A percentile compares a stretch with the other conserved stretches of the same genome.
Evolutionary conservation across 2,329 filamentous ascomycete species (phyloP).

Genomic region (Chrysoporthe austroafricana): DNA sequence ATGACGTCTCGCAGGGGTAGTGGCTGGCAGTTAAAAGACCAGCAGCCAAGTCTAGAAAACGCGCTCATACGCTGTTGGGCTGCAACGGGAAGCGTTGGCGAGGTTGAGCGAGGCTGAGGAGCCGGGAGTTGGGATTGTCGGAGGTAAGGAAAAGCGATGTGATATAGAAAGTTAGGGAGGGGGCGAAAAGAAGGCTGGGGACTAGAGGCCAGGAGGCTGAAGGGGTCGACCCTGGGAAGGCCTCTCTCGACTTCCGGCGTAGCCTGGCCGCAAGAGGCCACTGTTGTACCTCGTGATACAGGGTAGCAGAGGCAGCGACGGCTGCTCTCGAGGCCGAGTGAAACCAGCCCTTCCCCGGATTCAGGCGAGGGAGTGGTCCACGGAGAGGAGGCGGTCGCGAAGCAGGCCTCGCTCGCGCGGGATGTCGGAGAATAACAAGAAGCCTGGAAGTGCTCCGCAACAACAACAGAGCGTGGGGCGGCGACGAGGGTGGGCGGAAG

Average conservation of each 20-base stretch:
- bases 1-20: conserved; percentile 26
- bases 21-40: conserved; percentile 6
- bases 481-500: not conserved
- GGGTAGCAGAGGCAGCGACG: conserved; percentile 11
- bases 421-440: not conserved
- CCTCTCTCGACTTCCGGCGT: not conserved
- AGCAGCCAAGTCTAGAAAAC: conserved; percentile 20
- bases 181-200: conserved; percentile 23
- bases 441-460: conserved; percentile 1
- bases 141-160: not conserved
- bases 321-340: conserved; percentile 5
- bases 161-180: conserved; percentile 17
- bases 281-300: conserved; percentile 7
- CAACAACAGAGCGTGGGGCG: not conserved
- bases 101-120: conserved; percentile 13
- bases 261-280: conserved; percentile 1
- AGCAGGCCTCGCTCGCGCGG: not conserved
- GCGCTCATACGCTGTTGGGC: conserved; percentile 19
- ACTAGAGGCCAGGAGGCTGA: conserved; percentile 1
- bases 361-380: conserved; percentile 4
- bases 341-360: conserved; percentile 9
- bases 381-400: conserved; percentile 13
- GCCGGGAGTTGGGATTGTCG: not conserved
- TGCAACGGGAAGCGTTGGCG: conserved; percentile 6
- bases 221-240: conserved; percentile 8